These are phyloP conservation scores for Cyclotella cryptica DNA, from an alignment of 108 stramenopile genomes.

Conservation along the genomic window DNA sequence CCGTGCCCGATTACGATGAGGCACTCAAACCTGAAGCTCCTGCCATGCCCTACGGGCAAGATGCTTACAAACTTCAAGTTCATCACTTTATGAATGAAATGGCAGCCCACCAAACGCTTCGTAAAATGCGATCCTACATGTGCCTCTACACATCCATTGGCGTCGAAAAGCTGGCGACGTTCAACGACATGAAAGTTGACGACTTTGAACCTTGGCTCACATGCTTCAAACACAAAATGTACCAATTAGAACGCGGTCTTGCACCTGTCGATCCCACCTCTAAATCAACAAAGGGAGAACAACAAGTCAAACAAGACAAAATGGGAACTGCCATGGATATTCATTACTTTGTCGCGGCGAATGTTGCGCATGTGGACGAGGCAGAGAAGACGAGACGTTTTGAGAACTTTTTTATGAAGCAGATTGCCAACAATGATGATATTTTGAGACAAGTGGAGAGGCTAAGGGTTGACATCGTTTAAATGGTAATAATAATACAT, in stretches of 20 bases:
- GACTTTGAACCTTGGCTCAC: slow-evolving; percentile 61
- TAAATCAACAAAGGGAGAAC: slow-evolving; percentile 9
- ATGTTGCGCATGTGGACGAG: slow-evolving; percentile 84
- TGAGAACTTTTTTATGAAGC: slow-evolving; percentile 87
- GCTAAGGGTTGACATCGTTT: slow-evolving; percentile 50
- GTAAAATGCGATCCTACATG: slow-evolving; percentile 93
- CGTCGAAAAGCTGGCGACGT: slow-evolving; percentile 87
- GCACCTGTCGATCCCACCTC: slow-evolving; percentile 20
- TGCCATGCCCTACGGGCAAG: slow-evolving; percentile 52
- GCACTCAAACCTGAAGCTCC: slow-evolving; percentile 43
- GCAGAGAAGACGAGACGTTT: slow-evolving; percentile 87
- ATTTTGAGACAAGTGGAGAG: slow-evolving; percentile 69
- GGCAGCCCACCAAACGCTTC: slow-evolving; percentile 65
- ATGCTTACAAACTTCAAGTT: slow-evolving; percentile 86
- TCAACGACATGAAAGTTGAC: slow-evolving; percentile 74
- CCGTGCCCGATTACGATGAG: slow-evolving; percentile 77
- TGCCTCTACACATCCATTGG: slow-evolving; percentile 95
- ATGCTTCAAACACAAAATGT: slow-evolving; percentile 79
- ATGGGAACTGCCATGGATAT: slow-evolving; percentile 81
- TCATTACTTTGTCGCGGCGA: slow-evolving; percentile 69
- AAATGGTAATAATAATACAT: slow-evolving; percentile 1
- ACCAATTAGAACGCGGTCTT: slow-evolving; percentile 64
- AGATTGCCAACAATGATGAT: slow-evolving; percentile 74
- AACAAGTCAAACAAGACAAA: slow-evolving; percentile 20
- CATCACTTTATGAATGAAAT: slow-evolving; percentile 88